These are phyloP conservation scores for Incumbomyces delicatus DNA, from an alignment of 2,329 filamentous ascomycete genomes.

Conservation along the genomic window DNA sequence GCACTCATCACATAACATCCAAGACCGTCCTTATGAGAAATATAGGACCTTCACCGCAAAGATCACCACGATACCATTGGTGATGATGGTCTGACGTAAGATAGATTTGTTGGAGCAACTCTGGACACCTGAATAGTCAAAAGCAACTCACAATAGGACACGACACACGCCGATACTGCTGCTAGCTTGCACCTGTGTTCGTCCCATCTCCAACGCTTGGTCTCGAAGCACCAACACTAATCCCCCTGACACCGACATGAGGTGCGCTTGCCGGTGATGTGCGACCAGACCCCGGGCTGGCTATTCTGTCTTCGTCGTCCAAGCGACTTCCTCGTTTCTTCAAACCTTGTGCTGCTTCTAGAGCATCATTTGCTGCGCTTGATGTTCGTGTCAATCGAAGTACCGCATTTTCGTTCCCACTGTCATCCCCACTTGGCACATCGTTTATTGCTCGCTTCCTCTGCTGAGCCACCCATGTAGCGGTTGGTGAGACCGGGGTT, in stretches of 20 bases:
- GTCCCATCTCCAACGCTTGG: constrained; percentile 13
- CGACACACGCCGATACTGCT: neutral
- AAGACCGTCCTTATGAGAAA: too few species aligned
- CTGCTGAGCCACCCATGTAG: constrained; percentile 1
- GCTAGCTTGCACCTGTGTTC: neutral
- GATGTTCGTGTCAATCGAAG: neutral
- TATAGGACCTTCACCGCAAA: too few species aligned
- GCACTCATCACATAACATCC: too few species aligned
- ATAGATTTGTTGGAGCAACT: too few species aligned
- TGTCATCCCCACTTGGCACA: neutral
- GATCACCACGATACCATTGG: too few species aligned
- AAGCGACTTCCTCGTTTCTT: neutral
- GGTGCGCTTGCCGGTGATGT: constrained; percentile 6
- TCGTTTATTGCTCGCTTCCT: constrained; percentile 1
- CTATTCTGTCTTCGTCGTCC: constrained; percentile 1
- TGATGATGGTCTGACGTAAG: too few species aligned
- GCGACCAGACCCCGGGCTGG: constrained; percentile 3
- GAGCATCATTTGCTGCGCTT: neutral
- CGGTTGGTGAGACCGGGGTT: constrained; percentile 2
- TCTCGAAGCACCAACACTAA: constrained; percentile 15
- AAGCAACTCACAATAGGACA: too few species aligned
- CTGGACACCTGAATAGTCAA: too few species aligned
- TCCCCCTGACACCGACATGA: constrained; percentile 15
- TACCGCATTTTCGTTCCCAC: neutral
- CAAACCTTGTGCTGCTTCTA: neutral